Percentiles rank a stretch among this genome's conserved stretches.
Conservation (phyloP, 148 eudicot genomes). For the Rhododendron henanense region DNA sequence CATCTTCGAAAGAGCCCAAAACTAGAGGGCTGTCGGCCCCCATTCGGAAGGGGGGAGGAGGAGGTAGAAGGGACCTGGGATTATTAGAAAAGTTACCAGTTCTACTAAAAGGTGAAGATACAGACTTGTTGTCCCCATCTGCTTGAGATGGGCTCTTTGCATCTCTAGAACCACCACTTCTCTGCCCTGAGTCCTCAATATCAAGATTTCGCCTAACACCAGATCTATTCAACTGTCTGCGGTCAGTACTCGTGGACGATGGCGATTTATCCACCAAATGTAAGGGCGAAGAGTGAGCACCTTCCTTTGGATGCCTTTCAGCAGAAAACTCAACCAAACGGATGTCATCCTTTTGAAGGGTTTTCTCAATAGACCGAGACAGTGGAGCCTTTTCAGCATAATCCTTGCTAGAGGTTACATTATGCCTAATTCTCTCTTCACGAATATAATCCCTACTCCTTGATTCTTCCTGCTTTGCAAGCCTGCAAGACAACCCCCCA, state of each 20-base stretch:
- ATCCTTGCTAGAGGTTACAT: slow-evolving; percentile 40
- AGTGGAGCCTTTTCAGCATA: slow-evolving; percentile 45
- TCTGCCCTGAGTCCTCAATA: slow-evolving; percentile 63
- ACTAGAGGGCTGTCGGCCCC: slow-evolving; percentile 62
- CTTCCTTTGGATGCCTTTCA: slow-evolving; percentile 53
- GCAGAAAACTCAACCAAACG: slow-evolving; percentile 41
- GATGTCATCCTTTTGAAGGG: slow-evolving; percentile 48
- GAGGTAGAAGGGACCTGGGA: slow-evolving; percentile 50
- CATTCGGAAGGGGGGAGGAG: slow-evolving; percentile 54
- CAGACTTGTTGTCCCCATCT: slow-evolving; percentile 48
- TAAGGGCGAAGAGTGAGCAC: slow-evolving; percentile 44
- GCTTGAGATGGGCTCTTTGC: slow-evolving; percentile 45
- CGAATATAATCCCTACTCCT: slow-evolving; percentile 48
- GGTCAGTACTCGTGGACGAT: slow-evolving; percentile 54
- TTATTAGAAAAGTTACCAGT: slow-evolving; percentile 43
- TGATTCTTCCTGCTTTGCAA: slow-evolving; percentile 55
- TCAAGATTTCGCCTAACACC: slow-evolving; percentile 61
- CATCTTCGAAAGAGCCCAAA: slow-evolving; percentile 56
- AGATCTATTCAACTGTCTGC: slow-evolving; percentile 54
- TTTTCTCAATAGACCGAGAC: slow-evolving; percentile 53
- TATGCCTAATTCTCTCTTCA: slow-evolving; percentile 36
- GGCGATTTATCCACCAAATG: slow-evolving; percentile 64
- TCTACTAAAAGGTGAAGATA: slow-evolving; percentile 59
- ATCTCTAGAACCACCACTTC: slow-evolving; percentile 65
- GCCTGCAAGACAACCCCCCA: slow-evolving; percentile 36